Percentiles rank a stretch among this genome's conserved stretches.
phyloP scores from a whole-genome alignment of 202 grass and related monocot species.

The Hordeum pubiflorum region DNA sequence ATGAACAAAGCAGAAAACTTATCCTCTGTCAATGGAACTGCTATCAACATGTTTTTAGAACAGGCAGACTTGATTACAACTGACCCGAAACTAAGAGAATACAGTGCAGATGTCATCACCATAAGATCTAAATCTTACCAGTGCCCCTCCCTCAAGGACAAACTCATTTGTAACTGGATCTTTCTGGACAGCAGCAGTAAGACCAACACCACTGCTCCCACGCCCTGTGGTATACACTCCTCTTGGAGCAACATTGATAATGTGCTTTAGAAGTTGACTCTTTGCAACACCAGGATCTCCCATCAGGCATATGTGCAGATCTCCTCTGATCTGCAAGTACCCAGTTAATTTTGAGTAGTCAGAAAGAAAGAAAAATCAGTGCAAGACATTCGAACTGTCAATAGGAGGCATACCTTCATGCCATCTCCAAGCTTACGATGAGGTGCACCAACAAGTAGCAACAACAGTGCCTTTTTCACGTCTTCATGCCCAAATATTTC shows the following conservation, averaged over 20 bases:
- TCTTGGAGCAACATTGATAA: constrained; percentile 96
- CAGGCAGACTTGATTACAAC: not conserved
- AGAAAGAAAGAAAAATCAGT: constrained; percentile 10
- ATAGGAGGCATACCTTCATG: constrained; percentile 73
- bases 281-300: constrained; percentile 99
- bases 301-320: constrained; percentile 96
- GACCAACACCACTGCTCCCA: constrained; percentile 97
- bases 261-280: constrained; percentile 97
- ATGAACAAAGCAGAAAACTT: not conserved
- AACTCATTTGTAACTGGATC: constrained; percentile 97
- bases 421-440: constrained; percentile 87
- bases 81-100: constrained; percentile 3
- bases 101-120: not conserved
- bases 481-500: constrained; percentile 99
- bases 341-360: not conserved
- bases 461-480: constrained; percentile 87
- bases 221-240: constrained; percentile 96
- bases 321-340: constrained; percentile 90
- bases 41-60: not conserved
- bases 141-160: constrained; percentile 97
- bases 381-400: not conserved
- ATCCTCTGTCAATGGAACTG: not conserved
- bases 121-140: constrained; percentile 46
- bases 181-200: constrained; percentile 91
- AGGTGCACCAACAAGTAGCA: constrained; percentile 95